Evolutionary conservation across 148 eudicot genomes (phyloP).

Genomic region (Camellia japonica): DNA sequence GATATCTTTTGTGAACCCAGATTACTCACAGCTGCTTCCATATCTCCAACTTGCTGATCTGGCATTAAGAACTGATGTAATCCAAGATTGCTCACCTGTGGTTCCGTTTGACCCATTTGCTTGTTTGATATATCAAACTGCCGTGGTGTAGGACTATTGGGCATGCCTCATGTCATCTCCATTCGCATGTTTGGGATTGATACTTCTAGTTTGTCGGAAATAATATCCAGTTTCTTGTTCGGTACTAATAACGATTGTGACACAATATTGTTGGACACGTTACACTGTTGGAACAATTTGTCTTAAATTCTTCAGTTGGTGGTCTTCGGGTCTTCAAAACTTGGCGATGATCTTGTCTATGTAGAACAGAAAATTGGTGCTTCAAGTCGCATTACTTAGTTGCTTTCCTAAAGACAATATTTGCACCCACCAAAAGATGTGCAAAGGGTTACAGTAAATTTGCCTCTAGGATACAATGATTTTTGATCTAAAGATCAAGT

Average conservation of each 20-base stretch:
- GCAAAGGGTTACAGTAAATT: no score
- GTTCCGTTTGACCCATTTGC: conserved; percentile 25
- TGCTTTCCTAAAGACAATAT: no score
- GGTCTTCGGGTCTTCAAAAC: no score
- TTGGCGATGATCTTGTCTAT: no score
- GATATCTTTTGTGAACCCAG: conserved; percentile 30
- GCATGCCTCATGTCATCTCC: conserved; percentile 36
- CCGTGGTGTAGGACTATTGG: conserved; percentile 27
- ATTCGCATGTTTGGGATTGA: conserved; percentile 34
- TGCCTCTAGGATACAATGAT: no score
- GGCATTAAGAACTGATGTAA: conserved; percentile 28
- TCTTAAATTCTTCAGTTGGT: no score
- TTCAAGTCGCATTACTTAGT: no score
- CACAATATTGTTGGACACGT: conserved; percentile 51
- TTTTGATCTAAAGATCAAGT: no score
- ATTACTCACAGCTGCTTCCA: conserved; percentile 22
- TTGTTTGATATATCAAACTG: conserved; percentile 36
- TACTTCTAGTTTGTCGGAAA: conserved; percentile 37
- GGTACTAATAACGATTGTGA: conserved; percentile 40
- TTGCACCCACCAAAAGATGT: no score
- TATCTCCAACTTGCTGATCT: conserved; percentile 18
- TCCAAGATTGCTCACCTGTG: conserved; percentile 20
- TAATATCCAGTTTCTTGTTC: conserved; percentile 40
- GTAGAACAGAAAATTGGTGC: no score
- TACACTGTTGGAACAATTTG: not conserved